Conservation (phyloP, 208 protist species). For the Spongospora subterranea region DNA sequence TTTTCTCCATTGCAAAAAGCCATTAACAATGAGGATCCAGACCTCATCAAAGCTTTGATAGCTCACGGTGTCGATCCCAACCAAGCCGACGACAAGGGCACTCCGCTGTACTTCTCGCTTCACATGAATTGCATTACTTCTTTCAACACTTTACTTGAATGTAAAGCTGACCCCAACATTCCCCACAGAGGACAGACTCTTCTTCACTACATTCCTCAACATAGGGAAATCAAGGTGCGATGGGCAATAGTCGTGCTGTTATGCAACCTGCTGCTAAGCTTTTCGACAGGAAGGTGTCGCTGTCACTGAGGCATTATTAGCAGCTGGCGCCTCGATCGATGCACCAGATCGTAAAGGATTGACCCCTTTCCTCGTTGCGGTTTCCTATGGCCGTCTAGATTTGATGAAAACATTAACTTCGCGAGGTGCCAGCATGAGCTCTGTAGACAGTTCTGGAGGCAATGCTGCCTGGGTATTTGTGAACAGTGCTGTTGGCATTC, state of each 20-base stretch:
- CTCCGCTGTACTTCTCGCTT: constrained; percentile 41
- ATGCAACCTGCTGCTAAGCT: background rate
- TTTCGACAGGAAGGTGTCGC: background rate
- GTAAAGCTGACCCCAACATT: constrained; percentile 8
- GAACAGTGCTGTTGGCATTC: constrained; percentile 38
- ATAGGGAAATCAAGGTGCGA: constrained; percentile 38
- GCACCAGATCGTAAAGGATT: background rate
- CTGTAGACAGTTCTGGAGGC: background rate
- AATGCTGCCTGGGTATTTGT: constrained; percentile 44
- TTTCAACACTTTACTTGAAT: constrained; percentile 24
- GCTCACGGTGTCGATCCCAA: constrained; percentile 38
- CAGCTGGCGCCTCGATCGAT: constrained; percentile 15
- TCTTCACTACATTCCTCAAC: constrained; percentile 43
- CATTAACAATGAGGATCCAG: constrained; percentile 48
- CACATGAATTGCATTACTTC: constrained; percentile 50
- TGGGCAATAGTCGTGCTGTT: background rate
- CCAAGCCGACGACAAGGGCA: constrained; percentile 34
- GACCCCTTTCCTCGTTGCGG: constrained; percentile 45
- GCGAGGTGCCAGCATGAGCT: background rate
- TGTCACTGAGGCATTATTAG: background rate
- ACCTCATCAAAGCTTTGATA: constrained; percentile 45
- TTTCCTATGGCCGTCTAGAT: constrained; percentile 35
- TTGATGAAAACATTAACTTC: background rate
- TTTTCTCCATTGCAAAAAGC: constrained; percentile 50
- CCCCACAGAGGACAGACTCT: background rate